Evolutionary conservation across 345 rosid species (phyloP).

Genomic region (Lenwebbia sp.): DNA sequence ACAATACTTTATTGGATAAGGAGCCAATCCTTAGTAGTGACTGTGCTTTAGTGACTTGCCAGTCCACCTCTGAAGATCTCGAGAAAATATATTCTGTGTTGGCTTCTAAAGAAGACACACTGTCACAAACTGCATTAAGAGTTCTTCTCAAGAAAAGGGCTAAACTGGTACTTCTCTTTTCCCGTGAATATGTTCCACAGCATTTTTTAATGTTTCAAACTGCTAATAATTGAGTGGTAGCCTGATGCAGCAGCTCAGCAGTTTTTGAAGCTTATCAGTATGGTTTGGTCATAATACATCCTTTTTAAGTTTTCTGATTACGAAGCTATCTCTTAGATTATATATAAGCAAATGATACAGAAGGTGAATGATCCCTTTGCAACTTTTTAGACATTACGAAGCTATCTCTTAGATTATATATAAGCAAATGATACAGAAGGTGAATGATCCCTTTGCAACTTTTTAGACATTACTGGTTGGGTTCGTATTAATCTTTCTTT

Average conservation of each 20-base stretch:
- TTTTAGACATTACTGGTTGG: not conserved
- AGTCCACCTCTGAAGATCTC: constrained; percentile 18
- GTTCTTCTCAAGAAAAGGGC: not conserved
- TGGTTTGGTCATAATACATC: not conserved
- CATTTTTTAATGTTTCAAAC: not conserved
- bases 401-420: not conserved
- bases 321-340: not conserved
- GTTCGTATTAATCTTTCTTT: not conserved
- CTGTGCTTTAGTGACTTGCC: constrained; percentile 4
- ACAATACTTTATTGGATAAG: not conserved
- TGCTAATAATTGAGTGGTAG: not conserved
- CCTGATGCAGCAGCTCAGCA: not conserved
- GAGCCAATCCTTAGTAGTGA: constrained; percentile 1
- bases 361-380: not conserved
- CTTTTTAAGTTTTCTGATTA: not conserved
- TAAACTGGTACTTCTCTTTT: not conserved
- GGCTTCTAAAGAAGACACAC: constrained; percentile 27
- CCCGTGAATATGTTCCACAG: not conserved
- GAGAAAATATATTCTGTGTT: constrained; percentile 18
- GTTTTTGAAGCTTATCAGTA: not conserved
- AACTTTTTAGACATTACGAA: not conserved
- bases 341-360: not conserved
- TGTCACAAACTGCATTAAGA: constrained; percentile 35
- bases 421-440: not conserved
- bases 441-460: not conserved